Conservation (phyloP, 2,329 filamentous ascomycete species). For the Verticillium longisporum region DNA sequence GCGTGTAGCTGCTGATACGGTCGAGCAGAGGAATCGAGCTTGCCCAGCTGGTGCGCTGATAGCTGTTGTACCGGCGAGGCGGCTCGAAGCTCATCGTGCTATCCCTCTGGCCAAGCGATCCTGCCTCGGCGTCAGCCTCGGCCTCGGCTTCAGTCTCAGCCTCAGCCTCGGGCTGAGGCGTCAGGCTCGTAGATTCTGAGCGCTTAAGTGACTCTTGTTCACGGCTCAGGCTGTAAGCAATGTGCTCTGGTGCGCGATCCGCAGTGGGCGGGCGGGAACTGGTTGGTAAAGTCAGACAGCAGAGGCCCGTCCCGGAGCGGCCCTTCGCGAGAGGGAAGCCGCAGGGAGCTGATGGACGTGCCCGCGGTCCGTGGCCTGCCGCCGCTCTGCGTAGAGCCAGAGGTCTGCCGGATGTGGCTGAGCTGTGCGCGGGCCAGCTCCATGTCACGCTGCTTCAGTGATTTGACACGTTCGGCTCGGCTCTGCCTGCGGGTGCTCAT, state of each 20-base stretch:
- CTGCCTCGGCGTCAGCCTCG: not conserved
- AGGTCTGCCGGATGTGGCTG: not conserved
- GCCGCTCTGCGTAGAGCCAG: not conserved
- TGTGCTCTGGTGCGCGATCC: not conserved
- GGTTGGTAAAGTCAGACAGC: not conserved
- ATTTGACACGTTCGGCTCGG: slow-evolving; percentile 29
- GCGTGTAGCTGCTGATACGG: slow-evolving; percentile 11
- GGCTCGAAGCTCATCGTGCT: slow-evolving; percentile 7
- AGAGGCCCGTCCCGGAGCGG: not conserved
- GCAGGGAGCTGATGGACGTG: slow-evolving; percentile 9
- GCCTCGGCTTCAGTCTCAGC: too few species aligned
- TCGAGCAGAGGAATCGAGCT: slow-evolving; percentile 12
- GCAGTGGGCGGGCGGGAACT: slow-evolving; percentile 1
- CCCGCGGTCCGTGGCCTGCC: slow-evolving; percentile 6
- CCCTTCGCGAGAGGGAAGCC: slow-evolving; percentile 10
- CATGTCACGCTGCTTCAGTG: slow-evolving; percentile 32
- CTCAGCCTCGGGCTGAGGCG: not conserved
- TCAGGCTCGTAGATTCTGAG: not conserved
- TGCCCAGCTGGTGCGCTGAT: slow-evolving; percentile 10
- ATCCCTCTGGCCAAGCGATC: slow-evolving; percentile 1
- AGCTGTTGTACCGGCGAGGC: slow-evolving; percentile 9
- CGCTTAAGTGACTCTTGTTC: not conserved
- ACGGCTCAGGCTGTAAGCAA: not conserved
- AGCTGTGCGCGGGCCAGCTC: slow-evolving; percentile 20
- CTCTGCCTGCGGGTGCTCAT: slow-evolving; percentile 16